These are phyloP conservation scores for Gastrolobium bilobum DNA, from an alignment of 306 rosid species.

Conservation along the genomic window DNA sequence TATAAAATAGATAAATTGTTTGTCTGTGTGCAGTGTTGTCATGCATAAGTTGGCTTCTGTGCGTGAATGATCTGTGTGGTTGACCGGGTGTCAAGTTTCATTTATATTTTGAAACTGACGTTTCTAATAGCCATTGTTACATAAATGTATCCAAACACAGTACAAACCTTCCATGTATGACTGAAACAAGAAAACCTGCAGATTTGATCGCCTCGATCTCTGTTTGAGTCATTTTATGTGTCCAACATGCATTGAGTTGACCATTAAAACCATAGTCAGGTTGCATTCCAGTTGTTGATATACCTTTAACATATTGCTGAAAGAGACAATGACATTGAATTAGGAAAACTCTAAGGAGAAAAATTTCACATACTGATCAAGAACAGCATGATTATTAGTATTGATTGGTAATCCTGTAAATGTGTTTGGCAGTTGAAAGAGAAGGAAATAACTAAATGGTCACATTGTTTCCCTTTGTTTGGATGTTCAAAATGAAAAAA, in stretches of 20 bases:
- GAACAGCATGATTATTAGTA: neutral
- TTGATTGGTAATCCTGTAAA: neutral
- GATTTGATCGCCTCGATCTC: constrained; percentile 79
- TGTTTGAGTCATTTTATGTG: constrained; percentile 72
- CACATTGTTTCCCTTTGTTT: neutral
- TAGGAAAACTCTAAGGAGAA: constrained; percentile 34
- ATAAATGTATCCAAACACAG: constrained; percentile 19
- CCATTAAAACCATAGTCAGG: constrained; percentile 84
- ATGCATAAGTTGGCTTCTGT: constrained; percentile 31
- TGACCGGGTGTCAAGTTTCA: constrained; percentile 11
- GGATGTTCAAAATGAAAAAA: constrained; percentile 10
- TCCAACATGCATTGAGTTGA: constrained; percentile 94
- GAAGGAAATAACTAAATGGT: constrained; percentile 24
- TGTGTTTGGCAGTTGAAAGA: constrained; percentile 8
- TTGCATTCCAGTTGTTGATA: constrained; percentile 92
- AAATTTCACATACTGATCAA: neutral
- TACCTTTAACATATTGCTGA: constrained; percentile 92
- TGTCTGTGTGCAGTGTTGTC: constrained; percentile 26
- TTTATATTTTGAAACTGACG: constrained; percentile 10
- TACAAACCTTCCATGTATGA: constrained; percentile 92
- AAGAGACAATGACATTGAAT: constrained; percentile 39
- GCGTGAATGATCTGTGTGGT: constrained; percentile 16
- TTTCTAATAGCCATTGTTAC: constrained; percentile 25
- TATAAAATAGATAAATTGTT: neutral
- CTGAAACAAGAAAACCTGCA: constrained; percentile 83